phyloP scores from a whole-genome alignment of 345 rosid genomes.

The Cardamine resedifolia region DNA sequence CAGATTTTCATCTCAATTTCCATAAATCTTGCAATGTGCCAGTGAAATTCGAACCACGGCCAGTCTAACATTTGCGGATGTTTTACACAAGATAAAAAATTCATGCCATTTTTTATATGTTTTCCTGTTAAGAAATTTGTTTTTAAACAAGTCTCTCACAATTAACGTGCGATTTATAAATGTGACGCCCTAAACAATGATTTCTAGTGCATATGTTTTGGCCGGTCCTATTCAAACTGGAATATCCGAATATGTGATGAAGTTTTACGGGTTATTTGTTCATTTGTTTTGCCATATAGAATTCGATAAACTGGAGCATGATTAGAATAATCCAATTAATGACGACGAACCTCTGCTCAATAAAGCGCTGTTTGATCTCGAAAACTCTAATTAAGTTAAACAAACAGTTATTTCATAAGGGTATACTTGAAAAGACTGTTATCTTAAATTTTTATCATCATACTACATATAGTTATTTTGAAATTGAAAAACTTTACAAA shows the following conservation, averaged over 20 bases:
- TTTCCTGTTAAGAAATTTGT: neutral
- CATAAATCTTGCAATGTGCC: neutral
- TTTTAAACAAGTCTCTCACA: neutral
- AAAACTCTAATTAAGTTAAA: neutral
- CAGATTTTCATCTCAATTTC: neutral
- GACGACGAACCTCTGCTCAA: neutral
- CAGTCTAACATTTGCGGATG: neutral
- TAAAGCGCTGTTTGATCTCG: neutral
- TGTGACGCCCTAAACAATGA: neutral
- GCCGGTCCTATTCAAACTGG: neutral
- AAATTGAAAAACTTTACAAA: neutral
- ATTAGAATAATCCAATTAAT: neutral
- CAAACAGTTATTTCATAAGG: neutral
- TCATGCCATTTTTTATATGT: neutral
- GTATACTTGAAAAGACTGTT: too few species aligned
- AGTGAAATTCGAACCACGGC: neutral
- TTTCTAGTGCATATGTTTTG: neutral
- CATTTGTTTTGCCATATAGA: neutral
- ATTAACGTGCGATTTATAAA: neutral
- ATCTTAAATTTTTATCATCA: neutral
- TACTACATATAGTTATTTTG: neutral
- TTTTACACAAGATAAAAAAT: neutral
- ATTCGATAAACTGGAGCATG: neutral
- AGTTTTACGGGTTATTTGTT: neutral
- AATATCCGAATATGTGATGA: neutral